Conservation (phyloP, 1,284 basidiomycete species). For the Thelephora terrestris region DNA sequence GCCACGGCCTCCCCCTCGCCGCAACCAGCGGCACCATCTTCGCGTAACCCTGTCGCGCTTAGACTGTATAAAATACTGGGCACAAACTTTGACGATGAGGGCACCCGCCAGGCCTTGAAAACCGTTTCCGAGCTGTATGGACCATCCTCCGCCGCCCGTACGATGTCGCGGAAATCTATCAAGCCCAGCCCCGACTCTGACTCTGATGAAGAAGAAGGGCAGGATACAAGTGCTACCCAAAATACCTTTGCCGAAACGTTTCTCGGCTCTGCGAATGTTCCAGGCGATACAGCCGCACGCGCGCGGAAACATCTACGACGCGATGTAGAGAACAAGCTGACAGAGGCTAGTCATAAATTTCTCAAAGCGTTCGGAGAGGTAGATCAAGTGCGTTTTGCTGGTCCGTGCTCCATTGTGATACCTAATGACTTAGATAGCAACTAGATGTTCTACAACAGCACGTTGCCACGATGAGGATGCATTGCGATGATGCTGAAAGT, state of each 20-base stretch:
- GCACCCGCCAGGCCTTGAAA: conserved; percentile 70
- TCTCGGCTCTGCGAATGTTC: conserved; percentile 19
- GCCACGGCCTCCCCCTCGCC: conserved; percentile 7
- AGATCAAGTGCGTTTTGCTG: conserved; percentile 56
- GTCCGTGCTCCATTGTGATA: conserved; percentile 1
- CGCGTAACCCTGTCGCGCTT: conserved; percentile 61
- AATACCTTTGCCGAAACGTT: conserved; percentile 16
- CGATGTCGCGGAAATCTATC: conserved; percentile 23
- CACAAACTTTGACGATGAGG: conserved; percentile 74
- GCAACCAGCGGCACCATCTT: conserved; percentile 14
- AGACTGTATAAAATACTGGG: conserved; percentile 85
- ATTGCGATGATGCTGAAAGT: conserved; percentile 74
- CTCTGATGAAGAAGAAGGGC: conserved; percentile 10
- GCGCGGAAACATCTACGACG: conserved; percentile 73
- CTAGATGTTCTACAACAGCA: conserved; percentile 67
- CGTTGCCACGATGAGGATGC: conserved; percentile 67
- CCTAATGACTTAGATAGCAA: conserved; percentile 42
- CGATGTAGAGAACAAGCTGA: conserved; percentile 77
- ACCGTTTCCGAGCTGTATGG: conserved; percentile 76
- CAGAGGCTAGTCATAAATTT: conserved; percentile 74
- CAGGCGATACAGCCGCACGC: conserved; percentile 46
- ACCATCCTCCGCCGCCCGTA: conserved; percentile 8
- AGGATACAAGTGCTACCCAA: conserved; percentile 20
- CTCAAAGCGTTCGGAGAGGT: conserved; percentile 78
- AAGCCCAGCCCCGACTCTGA: conserved; percentile 20